Evolutionary conservation across 495 filamentous ascomycete genomes (phyloP).

Genomic region (Trichoderma orchidacearum): DNA sequence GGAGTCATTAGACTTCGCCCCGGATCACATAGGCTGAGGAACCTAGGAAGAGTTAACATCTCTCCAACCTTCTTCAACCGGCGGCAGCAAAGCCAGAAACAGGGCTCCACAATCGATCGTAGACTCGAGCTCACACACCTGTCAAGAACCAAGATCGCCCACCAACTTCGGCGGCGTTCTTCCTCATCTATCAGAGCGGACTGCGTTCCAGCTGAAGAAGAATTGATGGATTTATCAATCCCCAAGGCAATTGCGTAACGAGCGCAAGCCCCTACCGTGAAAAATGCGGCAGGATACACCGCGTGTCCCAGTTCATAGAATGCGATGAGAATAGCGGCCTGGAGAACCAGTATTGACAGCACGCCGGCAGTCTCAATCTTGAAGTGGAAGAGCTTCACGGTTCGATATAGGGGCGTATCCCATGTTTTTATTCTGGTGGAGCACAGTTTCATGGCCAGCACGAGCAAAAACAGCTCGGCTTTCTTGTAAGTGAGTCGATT

Average conservation of each 20-base stretch:
- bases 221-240: constrained; percentile 10
- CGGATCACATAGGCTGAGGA: not conserved
- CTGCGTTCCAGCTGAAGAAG: not conserved
- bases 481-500: constrained; percentile 19
- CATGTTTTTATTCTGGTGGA: constrained; percentile 4
- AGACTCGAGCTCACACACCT: constrained; percentile 19
- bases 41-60: not conserved
- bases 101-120: not conserved
- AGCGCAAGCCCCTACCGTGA: constrained; percentile 28
- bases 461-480: constrained; percentile 33
- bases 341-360: constrained; percentile 28
- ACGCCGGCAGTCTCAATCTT: constrained; percentile 23
- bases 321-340: constrained; percentile 29
- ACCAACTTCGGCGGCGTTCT: constrained; percentile 35
- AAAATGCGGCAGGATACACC: constrained; percentile 36
- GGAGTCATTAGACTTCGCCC: not conserved
- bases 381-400: constrained; percentile 26
- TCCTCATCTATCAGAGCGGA: constrained; percentile 33
- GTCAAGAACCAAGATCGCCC: constrained; percentile 36
- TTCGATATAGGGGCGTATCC: constrained; percentile 17
- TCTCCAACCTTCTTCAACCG: not conserved
- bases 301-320: constrained; percentile 33
- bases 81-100: not conserved
- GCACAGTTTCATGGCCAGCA: constrained; percentile 37
- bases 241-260: constrained; percentile 32